Evolutionary conservation across 208 protist species (phyloP), one percentile per base, ranked within the genome.

Genomic region (Leishmania turanica): DNA sequence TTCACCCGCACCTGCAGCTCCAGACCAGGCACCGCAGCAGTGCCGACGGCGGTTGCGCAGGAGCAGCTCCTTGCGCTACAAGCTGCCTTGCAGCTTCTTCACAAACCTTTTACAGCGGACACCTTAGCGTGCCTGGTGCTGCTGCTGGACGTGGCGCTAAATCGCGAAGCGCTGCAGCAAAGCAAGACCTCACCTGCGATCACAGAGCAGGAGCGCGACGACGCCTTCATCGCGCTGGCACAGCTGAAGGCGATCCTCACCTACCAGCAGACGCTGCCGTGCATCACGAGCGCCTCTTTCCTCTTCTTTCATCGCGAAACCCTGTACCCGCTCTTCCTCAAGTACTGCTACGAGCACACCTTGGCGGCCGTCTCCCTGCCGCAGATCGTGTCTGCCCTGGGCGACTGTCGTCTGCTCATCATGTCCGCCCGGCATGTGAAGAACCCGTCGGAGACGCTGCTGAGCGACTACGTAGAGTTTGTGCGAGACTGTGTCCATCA

Each of bases 231-330:
- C 37, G 87, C 95, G 2, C 77, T 99, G n/a, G 81, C 84, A 9
- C 84, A 94, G 79, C 89, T 99, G 19, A 77, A 93, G 45, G 84
- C 90, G n/a, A 56, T 99, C 3, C 56, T 83, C 5, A 81, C 86
- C 37, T 91, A 96, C 66, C 87, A 96, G 77, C 54, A 71, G 15
- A 53, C 42, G 2, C 64, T 99, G 27, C 65, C 78, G n/a, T 40
- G 79, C 11, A 87, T 89, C 31, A 96, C 91, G 69, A 87, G 98
- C 75, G 96, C 91, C 66, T 85, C 87, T 31, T 98, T 99, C 74
- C 58, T 99, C 3, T 99, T 96, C 79, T 99, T 98, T 92, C 89
- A 94, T 72, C 87, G 93, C 42, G 92, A 93, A 56, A 21, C 81
- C 19, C 82, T 99, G 42, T 88, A 98, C 58, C 96, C 94, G 24